Evolutionary conservation across 331 rosid species (phyloP).

Genomic region (Pyrus hybrid): DNA sequence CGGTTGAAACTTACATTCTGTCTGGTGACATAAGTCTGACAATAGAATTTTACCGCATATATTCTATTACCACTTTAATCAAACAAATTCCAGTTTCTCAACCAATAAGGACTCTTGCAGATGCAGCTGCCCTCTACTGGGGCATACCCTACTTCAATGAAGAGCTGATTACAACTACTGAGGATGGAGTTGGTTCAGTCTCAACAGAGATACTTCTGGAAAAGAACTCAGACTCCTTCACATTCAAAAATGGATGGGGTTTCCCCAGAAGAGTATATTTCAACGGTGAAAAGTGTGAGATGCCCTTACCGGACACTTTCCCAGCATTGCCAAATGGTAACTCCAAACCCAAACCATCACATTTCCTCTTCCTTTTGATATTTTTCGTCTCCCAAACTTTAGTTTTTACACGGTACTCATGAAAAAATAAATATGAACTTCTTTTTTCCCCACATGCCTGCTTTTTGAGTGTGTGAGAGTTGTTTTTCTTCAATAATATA

Average conservation of each 20-base stretch:
- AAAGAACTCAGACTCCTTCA: slow-evolving; percentile 50
- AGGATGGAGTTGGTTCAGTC: slow-evolving; percentile 34
- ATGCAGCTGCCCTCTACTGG: slow-evolving; percentile 69
- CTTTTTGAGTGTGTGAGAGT: too few species aligned
- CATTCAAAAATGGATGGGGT: slow-evolving; percentile 65
- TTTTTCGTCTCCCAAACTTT: not conserved
- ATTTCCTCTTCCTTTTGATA: not conserved
- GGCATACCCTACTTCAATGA: slow-evolving; percentile 53
- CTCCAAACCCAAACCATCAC: slow-evolving; percentile 12
- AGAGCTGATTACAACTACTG: slow-evolving; percentile 32
- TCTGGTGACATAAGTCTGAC: not conserved
- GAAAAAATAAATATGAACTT: not conserved
- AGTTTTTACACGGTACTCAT: not conserved
- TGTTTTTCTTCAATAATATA: too few species aligned
- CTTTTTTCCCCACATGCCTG: not conserved
- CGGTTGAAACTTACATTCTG: not conserved
- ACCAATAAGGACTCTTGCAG: slow-evolving; percentile 29
- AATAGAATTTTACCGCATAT: not conserved
- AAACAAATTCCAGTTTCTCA: not conserved
- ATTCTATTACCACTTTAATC: not conserved
- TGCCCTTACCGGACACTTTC: slow-evolving; percentile 60
- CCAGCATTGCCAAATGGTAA: slow-evolving; percentile 54
- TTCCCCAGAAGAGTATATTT: slow-evolving; percentile 68
- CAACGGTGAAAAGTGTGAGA: slow-evolving; percentile 64
- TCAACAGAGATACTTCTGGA: slow-evolving; percentile 49